A percentile compares a stretch with the other conserved stretches of the same genome.
phyloP scores from a whole-genome alignment of 345 rosid genomes.

The Populus simonii region DNA sequence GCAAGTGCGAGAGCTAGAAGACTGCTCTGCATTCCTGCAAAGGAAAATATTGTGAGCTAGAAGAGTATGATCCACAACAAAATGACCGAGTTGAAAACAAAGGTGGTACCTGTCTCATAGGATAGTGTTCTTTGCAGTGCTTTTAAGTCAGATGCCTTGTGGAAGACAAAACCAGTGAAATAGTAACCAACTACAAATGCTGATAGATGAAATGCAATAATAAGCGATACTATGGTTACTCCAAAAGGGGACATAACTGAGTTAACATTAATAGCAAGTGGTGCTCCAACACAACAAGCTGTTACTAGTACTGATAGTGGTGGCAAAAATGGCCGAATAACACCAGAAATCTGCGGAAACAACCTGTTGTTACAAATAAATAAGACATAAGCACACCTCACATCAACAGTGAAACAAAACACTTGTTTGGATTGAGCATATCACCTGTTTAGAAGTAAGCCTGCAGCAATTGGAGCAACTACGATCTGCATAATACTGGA shows the following conservation, averaged over 20 bases:
- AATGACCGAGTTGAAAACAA: neutral
- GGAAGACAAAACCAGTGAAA: slow-evolving; percentile 56
- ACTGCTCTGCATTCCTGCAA: slow-evolving; percentile 96
- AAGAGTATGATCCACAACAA: neutral
- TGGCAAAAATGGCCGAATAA: slow-evolving; percentile 68
- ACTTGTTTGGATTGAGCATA: neutral
- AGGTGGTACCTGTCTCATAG: slow-evolving; percentile 65
- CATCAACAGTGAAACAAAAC: neutral
- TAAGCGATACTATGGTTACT: slow-evolving; percentile 40
- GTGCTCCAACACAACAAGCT: slow-evolving; percentile 88
- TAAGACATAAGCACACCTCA: neutral
- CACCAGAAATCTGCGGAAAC: slow-evolving; percentile 59
- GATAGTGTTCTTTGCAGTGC: slow-evolving; percentile 86
- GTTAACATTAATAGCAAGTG: slow-evolving; percentile 74
- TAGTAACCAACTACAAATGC: slow-evolving; percentile 74
- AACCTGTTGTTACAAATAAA: slow-evolving; percentile 46
- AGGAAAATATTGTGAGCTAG: slow-evolving; percentile 4
- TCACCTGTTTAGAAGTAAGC: slow-evolving; percentile 82
- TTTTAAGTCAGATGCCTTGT: slow-evolving; percentile 49
- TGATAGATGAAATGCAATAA: slow-evolving; percentile 62
- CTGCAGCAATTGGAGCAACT: slow-evolving; percentile 71
- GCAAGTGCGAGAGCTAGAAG: slow-evolving; percentile 91
- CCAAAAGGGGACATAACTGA: slow-evolving; percentile 80
- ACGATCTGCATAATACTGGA: slow-evolving; percentile 90
- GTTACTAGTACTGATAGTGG: slow-evolving; percentile 76